These are phyloP conservation scores for Porodaedalea pini DNA, from an alignment of 1,284 basidiomycete species.

Conservation along the genomic window DNA sequence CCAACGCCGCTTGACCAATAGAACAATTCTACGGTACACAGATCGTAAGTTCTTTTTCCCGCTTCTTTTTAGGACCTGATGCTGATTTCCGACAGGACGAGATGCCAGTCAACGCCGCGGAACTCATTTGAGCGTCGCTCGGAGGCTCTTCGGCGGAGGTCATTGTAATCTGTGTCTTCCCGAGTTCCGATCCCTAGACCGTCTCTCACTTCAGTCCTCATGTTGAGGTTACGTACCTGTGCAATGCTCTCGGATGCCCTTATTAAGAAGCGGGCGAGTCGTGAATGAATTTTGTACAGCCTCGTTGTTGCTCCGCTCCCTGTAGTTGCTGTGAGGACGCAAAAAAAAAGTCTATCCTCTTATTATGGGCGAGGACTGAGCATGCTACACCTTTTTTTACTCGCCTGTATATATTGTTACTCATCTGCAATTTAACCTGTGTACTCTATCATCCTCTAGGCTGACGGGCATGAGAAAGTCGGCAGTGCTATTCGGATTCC, in stretches of 20 bases:
- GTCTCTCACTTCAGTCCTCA: background rate
- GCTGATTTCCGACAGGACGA: slow-evolving; percentile 62
- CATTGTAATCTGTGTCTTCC: background rate
- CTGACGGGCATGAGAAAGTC: slow-evolving; percentile 1
- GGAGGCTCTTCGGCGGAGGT: background rate
- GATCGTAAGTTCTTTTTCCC: slow-evolving; percentile 53
- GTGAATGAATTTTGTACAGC: background rate
- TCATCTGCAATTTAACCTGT: slow-evolving; percentile 8
- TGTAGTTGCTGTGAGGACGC: background rate
- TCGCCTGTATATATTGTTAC: slow-evolving; percentile 10
- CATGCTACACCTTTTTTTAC: background rate
- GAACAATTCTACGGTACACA: slow-evolving; percentile 88
- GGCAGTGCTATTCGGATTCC: background rate
- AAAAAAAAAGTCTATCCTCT: background rate
- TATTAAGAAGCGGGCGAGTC: background rate
- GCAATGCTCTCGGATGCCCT: too few species aligned
- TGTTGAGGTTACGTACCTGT: background rate
- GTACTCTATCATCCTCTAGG: slow-evolving; percentile 1
- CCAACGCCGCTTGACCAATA: slow-evolving; percentile 29
- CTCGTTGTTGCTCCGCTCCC: background rate
- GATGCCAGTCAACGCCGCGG: slow-evolving; percentile 91
- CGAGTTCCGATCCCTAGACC: background rate
- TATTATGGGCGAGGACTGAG: background rate
- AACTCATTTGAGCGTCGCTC: slow-evolving; percentile 57
- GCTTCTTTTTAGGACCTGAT: slow-evolving; percentile 17